Conservation (phyloP, 2,329 filamentous ascomycete species). For the Ceratocystis destructans region DNA sequence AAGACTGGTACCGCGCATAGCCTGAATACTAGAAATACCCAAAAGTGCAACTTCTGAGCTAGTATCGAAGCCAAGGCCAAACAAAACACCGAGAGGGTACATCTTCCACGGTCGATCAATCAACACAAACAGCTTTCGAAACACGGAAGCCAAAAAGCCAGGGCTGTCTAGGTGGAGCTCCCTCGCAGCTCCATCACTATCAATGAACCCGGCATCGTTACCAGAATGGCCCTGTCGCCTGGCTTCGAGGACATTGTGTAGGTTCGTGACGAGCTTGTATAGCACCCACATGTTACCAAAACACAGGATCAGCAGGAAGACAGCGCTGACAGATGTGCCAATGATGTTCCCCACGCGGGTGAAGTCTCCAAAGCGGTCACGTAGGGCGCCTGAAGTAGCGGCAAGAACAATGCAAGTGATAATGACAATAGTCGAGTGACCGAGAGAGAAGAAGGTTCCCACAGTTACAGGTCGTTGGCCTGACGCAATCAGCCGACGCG, state of each 20-base stretch:
- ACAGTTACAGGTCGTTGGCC: constrained; percentile 81
- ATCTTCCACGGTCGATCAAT: constrained; percentile 80
- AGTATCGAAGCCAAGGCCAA: constrained; percentile 88
- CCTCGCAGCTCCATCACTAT: constrained; percentile 27
- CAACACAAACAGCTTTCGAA: constrained; percentile 64
- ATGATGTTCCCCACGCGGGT: constrained; percentile 72
- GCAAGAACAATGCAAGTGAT: constrained; percentile 85
- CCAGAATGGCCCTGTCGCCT: constrained; percentile 24
- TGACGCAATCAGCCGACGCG: constrained; percentile 69
- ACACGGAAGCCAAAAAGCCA: constrained; percentile 57
- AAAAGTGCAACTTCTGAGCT: constrained; percentile 86
- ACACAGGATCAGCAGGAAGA: constrained; percentile 69
- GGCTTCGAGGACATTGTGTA: constrained; percentile 45
- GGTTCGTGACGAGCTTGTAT: constrained; percentile 56
- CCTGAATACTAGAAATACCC: constrained; percentile 80
- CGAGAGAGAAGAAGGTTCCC: constrained; percentile 85
- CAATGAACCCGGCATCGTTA: constrained; percentile 22
- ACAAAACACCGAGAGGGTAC: constrained; percentile 80
- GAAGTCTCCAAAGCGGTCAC: constrained; percentile 68
- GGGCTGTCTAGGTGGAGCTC: constrained; percentile 60
- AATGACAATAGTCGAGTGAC: constrained; percentile 85
- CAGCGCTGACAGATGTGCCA: constrained; percentile 73
- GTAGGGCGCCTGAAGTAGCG: constrained; percentile 72
- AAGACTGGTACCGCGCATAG: constrained; percentile 69
- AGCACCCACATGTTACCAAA: constrained; percentile 77